Percentiles rank a stretch among this genome's conserved stretches.
Evolutionary conservation across 2,329 filamentous ascomycete species (phyloP).

Genomic region (Monilinia aucupariae): DNA sequence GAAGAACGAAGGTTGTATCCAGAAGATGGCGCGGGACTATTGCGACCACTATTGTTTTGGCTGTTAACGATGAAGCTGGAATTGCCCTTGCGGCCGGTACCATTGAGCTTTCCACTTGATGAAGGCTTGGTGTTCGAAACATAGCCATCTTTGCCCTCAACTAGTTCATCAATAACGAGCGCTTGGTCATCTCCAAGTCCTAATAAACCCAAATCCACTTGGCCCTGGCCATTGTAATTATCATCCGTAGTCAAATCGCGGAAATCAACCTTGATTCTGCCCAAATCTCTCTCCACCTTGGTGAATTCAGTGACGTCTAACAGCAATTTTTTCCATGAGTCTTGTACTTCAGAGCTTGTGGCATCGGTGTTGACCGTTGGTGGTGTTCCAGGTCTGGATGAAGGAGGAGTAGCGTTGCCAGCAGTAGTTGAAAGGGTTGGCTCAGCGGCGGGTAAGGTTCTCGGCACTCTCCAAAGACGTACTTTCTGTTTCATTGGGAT

Average conservation of each 20-base stretch:
- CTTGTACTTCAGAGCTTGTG: constrained; percentile 28
- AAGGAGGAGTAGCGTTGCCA: constrained; percentile 39
- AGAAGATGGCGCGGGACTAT: constrained; percentile 57
- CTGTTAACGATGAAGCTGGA: constrained; percentile 31
- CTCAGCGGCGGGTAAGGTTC: constrained; percentile 28
- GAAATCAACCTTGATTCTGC: constrained; percentile 41
- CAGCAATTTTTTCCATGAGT: constrained; percentile 42
- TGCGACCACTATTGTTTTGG: constrained; percentile 57
- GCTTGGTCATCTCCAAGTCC: constrained; percentile 68
- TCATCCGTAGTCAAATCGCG: constrained; percentile 66
- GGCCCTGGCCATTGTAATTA: constrained; percentile 73
- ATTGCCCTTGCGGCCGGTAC: constrained; percentile 23
- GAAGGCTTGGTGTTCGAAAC: constrained; percentile 46
- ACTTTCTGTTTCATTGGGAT: constrained; percentile 70
- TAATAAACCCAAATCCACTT: constrained; percentile 56
- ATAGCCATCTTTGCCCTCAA: constrained; percentile 52
- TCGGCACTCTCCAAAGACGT: constrained; percentile 46
- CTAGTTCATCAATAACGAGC: constrained; percentile 77
- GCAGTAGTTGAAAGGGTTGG: constrained; percentile 37
- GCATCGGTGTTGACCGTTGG: constrained; percentile 9
- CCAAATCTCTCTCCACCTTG: constrained; percentile 55
- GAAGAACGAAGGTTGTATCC: constrained; percentile 63
- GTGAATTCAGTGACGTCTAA: constrained; percentile 54
- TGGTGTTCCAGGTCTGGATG: constrained; percentile 33
- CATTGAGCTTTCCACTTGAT: constrained; percentile 20